Conservation (phyloP, 2,329 filamentous ascomycete species). For the Metarhizium rileyi region DNA sequence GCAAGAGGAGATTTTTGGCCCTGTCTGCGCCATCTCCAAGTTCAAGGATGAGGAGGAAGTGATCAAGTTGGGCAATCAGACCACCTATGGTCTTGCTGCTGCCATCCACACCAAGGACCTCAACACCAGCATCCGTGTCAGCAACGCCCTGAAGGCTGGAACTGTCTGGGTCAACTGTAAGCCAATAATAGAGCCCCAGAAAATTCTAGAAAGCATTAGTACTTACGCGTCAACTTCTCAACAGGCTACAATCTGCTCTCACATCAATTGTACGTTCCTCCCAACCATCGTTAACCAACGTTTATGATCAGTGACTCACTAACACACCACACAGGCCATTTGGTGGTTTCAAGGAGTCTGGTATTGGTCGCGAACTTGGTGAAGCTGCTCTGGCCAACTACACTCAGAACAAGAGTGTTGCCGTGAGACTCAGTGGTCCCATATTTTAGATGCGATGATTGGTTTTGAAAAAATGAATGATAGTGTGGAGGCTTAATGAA, state of each 20-base stretch:
- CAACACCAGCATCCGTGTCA: conserved; percentile 72
- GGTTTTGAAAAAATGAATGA: not conserved
- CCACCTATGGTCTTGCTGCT: conserved; percentile 71
- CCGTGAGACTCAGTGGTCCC: conserved; percentile 29
- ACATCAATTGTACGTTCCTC: conserved; percentile 7
- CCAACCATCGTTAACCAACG: not conserved
- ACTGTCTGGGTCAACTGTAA: conserved; percentile 47
- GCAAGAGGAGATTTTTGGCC: conserved; percentile 87
- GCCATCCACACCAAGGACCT: conserved; percentile 76
- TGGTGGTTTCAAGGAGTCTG: conserved; percentile 69
- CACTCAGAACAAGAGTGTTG: conserved; percentile 58
- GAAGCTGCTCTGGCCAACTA: conserved; percentile 59
- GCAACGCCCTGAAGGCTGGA: conserved; percentile 64
- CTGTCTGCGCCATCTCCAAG: conserved; percentile 76
- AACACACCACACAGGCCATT: conserved; percentile 42
- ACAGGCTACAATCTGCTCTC: conserved; percentile 47
- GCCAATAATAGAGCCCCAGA: conserved; percentile 12
- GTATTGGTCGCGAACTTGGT: conserved; percentile 68
- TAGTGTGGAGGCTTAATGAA: not conserved
- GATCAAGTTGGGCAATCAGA: conserved; percentile 65
- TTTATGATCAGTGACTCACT: not conserved
- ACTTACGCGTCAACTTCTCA: conserved; percentile 2
- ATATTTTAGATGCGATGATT: conserved; percentile 10
- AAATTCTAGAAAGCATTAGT: not conserved
- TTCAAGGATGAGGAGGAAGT: conserved; percentile 77